A percentile compares a stretch with the other conserved stretches of the same genome.
Conservation (phyloP, 1,284 basidiomycete genomes). For the Rhizoctonia solani region DNA sequence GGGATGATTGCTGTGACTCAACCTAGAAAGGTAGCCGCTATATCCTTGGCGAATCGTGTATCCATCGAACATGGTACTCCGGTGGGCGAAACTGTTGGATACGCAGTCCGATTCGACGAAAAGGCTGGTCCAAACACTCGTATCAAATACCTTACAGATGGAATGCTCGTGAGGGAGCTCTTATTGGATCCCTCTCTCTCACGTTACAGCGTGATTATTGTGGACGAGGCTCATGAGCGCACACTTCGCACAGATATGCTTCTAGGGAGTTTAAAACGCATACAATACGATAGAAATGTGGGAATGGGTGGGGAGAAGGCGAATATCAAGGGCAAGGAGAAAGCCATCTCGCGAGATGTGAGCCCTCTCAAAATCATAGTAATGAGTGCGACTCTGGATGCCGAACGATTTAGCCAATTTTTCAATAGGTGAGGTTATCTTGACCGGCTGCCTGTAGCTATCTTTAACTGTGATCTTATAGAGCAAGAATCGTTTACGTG, state of each 20-base stretch:
- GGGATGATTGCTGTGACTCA: conserved; percentile 90
- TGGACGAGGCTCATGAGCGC: conserved; percentile 98
- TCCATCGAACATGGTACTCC: conserved; percentile 76
- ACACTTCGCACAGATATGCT: conserved; percentile 93
- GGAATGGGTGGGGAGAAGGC: conserved; percentile 45
- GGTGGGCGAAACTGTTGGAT: conserved; percentile 81
- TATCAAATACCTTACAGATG: conserved; percentile 96
- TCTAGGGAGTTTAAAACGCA: conserved; percentile 89
- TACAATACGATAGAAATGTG: conserved; percentile 71
- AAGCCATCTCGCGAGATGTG: conserved; percentile 44
- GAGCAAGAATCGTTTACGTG: conserved; percentile 85
- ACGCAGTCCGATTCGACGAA: conserved; percentile 96
- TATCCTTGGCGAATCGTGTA: conserved; percentile 88
- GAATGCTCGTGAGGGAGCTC: conserved; percentile 92
- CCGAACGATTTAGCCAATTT: conserved; percentile 89
- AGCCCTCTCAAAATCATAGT: conserved; percentile 84
- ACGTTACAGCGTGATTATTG: conserved; percentile 86
- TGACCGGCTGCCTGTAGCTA: conserved; percentile 24
- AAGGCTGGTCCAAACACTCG: conserved; percentile 68
- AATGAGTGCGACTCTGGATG: conserved; percentile 98
- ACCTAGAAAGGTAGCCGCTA: conserved; percentile 91
- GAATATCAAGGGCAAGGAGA: conserved; percentile 41
- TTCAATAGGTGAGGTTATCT: conserved; percentile 66
- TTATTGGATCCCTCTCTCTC: conserved; percentile 76
- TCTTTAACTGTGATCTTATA: conserved; percentile 43